Evolutionary conservation across 208 protist genomes (phyloP).

Genomic region (Kentomonas sorsogonicus): DNA sequence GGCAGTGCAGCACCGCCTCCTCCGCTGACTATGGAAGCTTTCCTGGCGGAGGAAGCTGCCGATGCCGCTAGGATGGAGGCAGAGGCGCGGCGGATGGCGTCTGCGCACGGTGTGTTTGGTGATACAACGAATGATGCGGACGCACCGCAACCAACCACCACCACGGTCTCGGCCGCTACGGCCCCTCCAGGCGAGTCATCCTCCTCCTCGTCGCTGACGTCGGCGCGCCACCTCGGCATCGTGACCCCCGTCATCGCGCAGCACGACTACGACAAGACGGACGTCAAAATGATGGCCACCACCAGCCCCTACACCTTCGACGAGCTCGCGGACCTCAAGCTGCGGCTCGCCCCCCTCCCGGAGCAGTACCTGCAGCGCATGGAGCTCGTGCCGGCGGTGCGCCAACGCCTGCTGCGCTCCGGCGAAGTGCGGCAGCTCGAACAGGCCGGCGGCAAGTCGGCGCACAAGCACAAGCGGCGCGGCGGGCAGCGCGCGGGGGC

Average conservation of each 20-base stretch:
- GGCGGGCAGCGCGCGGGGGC: background rate
- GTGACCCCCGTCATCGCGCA: slow-evolving; percentile 43
- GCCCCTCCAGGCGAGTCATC: no score
- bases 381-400: slow-evolving; percentile 12
- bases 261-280: slow-evolving; percentile 34
- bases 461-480: background rate
- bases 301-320: slow-evolving; percentile 26
- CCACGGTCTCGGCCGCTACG: no score
- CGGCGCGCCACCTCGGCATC: background rate
- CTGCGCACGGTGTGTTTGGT: no score
- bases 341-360: slow-evolving; percentile 24
- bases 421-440: background rate
- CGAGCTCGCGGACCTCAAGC: slow-evolving; percentile 10
- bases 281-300: slow-evolving; percentile 42
- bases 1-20: no score
- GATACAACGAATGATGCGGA: no score
- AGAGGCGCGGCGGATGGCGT: no score
- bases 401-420: background rate
- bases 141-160: no score
- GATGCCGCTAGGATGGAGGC: no score
- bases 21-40: no score
- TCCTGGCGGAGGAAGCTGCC: no score
- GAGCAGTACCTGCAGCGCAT: slow-evolving; percentile 19
- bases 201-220: background rate
- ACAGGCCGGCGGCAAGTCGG: background rate